These are phyloP conservation scores for Fraxinus angustifolia DNA, from an alignment of 305 asterid species.

Conservation along the genomic window DNA sequence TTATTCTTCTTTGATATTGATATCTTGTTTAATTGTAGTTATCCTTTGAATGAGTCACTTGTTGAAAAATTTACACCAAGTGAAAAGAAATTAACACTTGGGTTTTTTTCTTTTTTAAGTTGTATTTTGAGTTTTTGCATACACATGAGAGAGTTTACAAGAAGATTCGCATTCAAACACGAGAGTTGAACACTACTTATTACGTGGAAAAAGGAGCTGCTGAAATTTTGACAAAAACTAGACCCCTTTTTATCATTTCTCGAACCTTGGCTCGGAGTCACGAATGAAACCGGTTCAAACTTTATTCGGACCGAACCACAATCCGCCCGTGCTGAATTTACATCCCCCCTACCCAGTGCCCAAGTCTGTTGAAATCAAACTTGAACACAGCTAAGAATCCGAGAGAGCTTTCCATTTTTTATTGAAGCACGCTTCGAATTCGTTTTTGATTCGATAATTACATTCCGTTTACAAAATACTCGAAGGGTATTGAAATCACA, in stretches of 20 bases:
- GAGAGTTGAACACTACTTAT: neutral
- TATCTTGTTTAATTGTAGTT: neutral
- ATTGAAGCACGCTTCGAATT: neutral
- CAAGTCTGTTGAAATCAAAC: neutral
- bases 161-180: neutral
- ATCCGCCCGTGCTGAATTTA: neutral
- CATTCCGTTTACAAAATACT: neutral
- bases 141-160: neutral
- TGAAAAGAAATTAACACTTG: neutral
- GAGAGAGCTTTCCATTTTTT: neutral
- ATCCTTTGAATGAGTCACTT: neutral
- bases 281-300: neutral
- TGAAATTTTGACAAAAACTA: neutral
- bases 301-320: neutral
- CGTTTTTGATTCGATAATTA: neutral
- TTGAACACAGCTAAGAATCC: neutral
- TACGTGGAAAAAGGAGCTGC: neutral
- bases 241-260: neutral
- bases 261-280: neutral
- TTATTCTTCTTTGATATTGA: constrained; percentile 15
- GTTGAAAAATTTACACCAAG: neutral
- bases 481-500: neutral
- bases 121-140: neutral
- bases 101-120: neutral
- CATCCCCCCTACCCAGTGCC: neutral